Evolutionary conservation across 1,284 basidiomycete genomes (phyloP), one percentile per base, ranked within the genome.

Genomic region (Rhizoctonia solani): DNA sequence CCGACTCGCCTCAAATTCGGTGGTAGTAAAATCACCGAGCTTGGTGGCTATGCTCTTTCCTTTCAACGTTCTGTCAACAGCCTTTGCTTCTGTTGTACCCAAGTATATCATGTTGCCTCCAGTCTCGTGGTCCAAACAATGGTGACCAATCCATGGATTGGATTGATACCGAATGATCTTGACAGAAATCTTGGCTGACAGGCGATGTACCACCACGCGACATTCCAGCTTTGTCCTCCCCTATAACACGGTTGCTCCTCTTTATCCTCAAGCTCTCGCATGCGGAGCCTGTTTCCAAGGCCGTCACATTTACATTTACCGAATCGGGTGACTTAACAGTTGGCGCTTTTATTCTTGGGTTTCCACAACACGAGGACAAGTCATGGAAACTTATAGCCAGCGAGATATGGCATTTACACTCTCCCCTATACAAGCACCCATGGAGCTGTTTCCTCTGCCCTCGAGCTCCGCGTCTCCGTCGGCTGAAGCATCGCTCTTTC

Each of bases 401-500:
- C n/a, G n/a, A n/a, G n/a, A n/a, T n/a, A n/a, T n/a, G n/a, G n/a
- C n/a, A n/a, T n/a, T n/a, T n/a, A n/a, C n/a, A n/a, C n/a, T n/a
- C n/a, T n/a, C n/a, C n/a, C n/a, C n/a, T n/a, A n/a, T n/a, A n/a
- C n/a, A n/a, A n/a, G n/a, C n/a, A n/a, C n/a, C 16, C 47, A 63
- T 63, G 34, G 47, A 63, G 32, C 32, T 63, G 11, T 37, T 39
- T 13, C 59, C 46, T 13, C n/a, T 63, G 3, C 37, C 59, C 14
- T 19, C 49, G 9, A 9, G 21, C 9, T 52, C 49, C 9, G 23
- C 29, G 34, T 21, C 46, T 3, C n/a, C n/a, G n/a, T n/a, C n/a
- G n/a, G 21, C 47, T 1, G 9, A 23, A 16, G 44, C 44, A 34
- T 23, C 54, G 13, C 54, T 14, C 4, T 23, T 34, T 14, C 16